Conservation (phyloP, 768 basidiomycete genomes). For the Tricholoma sp. region DNA sequence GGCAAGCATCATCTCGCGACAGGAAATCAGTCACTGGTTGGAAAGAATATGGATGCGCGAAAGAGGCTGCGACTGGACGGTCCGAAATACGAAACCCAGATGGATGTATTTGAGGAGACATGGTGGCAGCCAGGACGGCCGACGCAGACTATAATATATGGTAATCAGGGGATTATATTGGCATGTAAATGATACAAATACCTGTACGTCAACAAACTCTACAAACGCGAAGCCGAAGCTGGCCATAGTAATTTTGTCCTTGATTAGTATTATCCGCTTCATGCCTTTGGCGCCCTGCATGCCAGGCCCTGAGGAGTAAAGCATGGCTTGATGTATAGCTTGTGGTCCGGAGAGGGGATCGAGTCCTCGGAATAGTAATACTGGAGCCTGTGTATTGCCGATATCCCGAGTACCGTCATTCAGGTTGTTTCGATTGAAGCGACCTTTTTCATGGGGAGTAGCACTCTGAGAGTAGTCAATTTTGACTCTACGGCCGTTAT, state of each 20-base stretch:
- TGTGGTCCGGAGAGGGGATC: constrained; percentile 86
- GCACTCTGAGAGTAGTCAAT: constrained; percentile 94
- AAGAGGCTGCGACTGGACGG: constrained; percentile 85
- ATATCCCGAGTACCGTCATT: constrained; percentile 98
- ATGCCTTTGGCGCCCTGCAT: constrained; percentile 83
- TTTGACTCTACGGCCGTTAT: constrained; percentile 84
- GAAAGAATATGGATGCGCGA: constrained; percentile 89
- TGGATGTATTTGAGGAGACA: constrained; percentile 85
- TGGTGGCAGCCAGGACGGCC: constrained; percentile 74
- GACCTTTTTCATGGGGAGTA: constrained; percentile 61
- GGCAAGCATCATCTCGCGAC: constrained; percentile 71
- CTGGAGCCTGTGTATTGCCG: constrained; percentile 75
- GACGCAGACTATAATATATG: constrained; percentile 62
- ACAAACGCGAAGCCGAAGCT: constrained; percentile 96
- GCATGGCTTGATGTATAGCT: constrained; percentile 81
- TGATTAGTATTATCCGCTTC: constrained; percentile 82
- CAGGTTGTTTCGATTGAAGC: constrained; percentile 52
- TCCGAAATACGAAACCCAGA: constrained; percentile 92
- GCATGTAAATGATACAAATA: constrained; percentile 26
- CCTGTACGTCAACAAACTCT: constrained; percentile 83
- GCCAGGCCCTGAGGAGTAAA: constrained; percentile 70
- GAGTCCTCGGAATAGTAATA: constrained; percentile 86
- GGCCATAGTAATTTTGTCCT: constrained; percentile 81
- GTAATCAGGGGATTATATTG: constrained; percentile 2
- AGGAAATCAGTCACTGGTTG: constrained; percentile 73